Base-by-base conservation (phyloP, 306 rosid species). In the Casuarina equisetifolia region DNA sequence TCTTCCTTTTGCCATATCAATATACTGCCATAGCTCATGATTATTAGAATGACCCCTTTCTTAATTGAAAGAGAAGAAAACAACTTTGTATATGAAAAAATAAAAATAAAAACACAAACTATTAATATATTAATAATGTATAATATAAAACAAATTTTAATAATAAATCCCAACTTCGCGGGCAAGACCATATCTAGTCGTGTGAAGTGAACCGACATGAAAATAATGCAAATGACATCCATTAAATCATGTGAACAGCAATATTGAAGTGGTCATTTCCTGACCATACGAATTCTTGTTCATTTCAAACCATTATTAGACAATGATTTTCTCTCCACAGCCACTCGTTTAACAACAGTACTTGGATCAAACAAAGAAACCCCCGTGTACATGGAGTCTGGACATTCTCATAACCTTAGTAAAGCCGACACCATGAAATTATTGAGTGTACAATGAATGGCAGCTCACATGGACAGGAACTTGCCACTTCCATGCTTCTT, bases 351-450 rank as follows among this genome's bases (percentile, higher is more conserved):
- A 83, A 78, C 72, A 45, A 73, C 69, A 25, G 63, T 80, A 80
- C 86, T 82, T 86, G 92, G 85, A 89, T 89, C 88, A 90, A 89
- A 76, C 79, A 76, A 76, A 73, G 83, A 53, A 66, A 77, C n/a
- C 64, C 87, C 79, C 87, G 86, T 89, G 86, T 79, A 66, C 80
- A 77, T 73, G 45, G 74, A 11, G 62, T 76, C 70, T 77, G 78
- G 86, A 81, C 85, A 79, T 85, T 83, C 84, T 79, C 80, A 73
- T 52, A 72, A 54, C 77, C 78, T 17, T 55, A 62, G 20, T 9
- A 62, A 77, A 62, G 75, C 81, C 90, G 85, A 38, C 1, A 57
- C 68, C 59, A 76, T 55, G 43, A 52, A 82, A 77, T 72, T 72
- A 83, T 87, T 86, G 87, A 80, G 39, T 59, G 69, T 76, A 50